phyloP scores from a whole-genome alignment of 805 yeast species.

The Candida nanaspora region DNA sequence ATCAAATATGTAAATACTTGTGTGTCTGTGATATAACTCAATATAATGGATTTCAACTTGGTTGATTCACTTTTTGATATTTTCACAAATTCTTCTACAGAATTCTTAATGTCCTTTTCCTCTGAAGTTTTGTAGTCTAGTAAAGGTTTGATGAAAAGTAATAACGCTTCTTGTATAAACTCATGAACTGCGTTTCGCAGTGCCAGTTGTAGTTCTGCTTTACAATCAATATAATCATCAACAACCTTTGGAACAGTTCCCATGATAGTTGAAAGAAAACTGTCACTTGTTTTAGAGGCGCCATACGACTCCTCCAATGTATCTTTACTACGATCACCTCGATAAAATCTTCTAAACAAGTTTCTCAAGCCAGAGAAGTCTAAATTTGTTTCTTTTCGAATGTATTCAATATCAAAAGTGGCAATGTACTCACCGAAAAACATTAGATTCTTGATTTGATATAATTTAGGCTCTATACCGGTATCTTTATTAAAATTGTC shows the following conservation, averaged over 20 bases:
- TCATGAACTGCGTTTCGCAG: slow-evolving; percentile 64
- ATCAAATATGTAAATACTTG: slow-evolving; percentile 44
- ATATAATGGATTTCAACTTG: slow-evolving; percentile 43
- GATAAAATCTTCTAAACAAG: slow-evolving; percentile 29
- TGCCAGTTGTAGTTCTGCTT: slow-evolving; percentile 63
- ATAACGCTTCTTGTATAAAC: slow-evolving; percentile 53
- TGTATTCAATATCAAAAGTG: slow-evolving; percentile 74
- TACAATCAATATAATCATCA: slow-evolving; percentile 74
- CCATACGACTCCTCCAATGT: slow-evolving; percentile 13
- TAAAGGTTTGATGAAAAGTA: slow-evolving; percentile 43
- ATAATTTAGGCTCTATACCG: slow-evolving; percentile 58
- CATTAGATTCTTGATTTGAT: slow-evolving; percentile 65
- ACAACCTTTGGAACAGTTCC: slow-evolving; percentile 76
- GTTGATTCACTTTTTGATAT: slow-evolving; percentile 51
- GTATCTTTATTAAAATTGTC: slow-evolving; percentile 40
- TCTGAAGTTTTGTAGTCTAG: slow-evolving; percentile 10
- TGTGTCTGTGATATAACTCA: slow-evolving; percentile 47
- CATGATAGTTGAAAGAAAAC: slow-evolving; percentile 21
- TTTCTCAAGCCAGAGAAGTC: slow-evolving; percentile 73
- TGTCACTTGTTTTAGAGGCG: slow-evolving; percentile 3
- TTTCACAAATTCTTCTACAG: slow-evolving; percentile 33
- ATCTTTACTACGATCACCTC: slow-evolving; percentile 15
- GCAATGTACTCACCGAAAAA: slow-evolving; percentile 60
- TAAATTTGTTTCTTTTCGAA: slow-evolving; percentile 62
- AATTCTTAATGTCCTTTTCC: slow-evolving; percentile 6